Conservation (phyloP, 2,329 filamentous ascomycete genomes). For the Claviceps sp. region DNA sequence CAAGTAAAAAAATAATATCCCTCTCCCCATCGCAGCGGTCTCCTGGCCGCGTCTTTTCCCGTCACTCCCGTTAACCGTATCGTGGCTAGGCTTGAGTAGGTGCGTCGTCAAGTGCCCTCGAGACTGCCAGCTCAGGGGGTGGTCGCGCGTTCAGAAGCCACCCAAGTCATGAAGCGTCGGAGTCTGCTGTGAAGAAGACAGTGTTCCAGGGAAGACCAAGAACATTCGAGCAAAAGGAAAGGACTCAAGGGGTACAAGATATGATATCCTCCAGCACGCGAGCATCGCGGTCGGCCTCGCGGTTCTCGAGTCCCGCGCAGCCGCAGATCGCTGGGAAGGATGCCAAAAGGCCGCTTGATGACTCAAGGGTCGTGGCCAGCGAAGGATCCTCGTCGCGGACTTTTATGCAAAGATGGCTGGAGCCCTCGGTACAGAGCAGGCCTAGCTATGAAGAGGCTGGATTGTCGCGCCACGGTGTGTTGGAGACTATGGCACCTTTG, state of each 20-base stretch:
- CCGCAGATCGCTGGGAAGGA: constrained; percentile 11
- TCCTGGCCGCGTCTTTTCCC: neutral
- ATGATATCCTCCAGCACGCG: constrained; percentile 32
- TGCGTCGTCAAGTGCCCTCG: constrained; percentile 13
- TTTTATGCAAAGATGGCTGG: constrained; percentile 45
- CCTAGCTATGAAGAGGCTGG: constrained; percentile 70
- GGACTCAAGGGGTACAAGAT: constrained; percentile 7
- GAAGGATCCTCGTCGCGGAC: constrained; percentile 25
- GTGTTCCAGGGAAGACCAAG: neutral
- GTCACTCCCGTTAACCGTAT: constrained; percentile 7
- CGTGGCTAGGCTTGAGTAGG: constrained; percentile 16
- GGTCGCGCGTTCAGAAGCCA: neutral
- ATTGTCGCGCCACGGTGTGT: constrained; percentile 58
- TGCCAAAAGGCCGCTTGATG: constrained; percentile 21
- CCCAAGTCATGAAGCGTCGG: constrained; percentile 1
- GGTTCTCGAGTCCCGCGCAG: constrained; percentile 40
- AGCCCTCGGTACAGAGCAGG: constrained; percentile 44
- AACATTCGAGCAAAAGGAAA: neutral
- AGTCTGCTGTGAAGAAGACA: neutral
- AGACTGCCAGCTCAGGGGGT: constrained; percentile 6
- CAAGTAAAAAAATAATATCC: constrained; percentile 11
- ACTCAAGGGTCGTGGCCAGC: constrained; percentile 20
- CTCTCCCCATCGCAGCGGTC: neutral
- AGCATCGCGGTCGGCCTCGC: constrained; percentile 34
- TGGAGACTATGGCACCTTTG: constrained; percentile 73